These are phyloP conservation scores for Didymella exigua DNA, from an alignment of 2,329 filamentous ascomycete species.

Conservation along the genomic window DNA sequence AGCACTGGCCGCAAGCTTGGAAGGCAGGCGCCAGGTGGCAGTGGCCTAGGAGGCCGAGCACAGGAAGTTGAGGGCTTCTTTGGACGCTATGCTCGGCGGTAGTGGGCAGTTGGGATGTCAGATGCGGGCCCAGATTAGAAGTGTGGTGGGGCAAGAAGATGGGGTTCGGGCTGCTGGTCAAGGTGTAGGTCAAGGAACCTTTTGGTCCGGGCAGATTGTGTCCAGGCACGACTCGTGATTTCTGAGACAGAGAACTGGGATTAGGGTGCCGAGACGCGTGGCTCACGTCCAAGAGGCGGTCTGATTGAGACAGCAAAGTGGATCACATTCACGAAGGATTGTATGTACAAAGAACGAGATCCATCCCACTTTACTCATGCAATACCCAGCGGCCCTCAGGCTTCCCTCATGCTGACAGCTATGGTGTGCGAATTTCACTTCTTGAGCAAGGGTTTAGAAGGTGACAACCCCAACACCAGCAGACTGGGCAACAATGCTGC, in stretches of 20 bases:
- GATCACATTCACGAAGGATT: constrained; percentile 26
- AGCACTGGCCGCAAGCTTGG: background rate
- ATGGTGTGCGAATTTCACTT: background rate
- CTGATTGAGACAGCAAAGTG: constrained; percentile 1
- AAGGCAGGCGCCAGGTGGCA: background rate
- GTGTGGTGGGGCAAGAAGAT: too few relatives aligned
- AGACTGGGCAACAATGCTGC: constrained; percentile 36
- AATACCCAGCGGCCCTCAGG: background rate
- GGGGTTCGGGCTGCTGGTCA: too few relatives aligned
- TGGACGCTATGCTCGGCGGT: background rate
- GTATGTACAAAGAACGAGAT: constrained; percentile 27
- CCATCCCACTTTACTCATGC: constrained; percentile 1
- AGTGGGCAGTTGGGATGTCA: background rate
- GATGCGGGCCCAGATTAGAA: background rate
- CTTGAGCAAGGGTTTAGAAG: constrained; percentile 23
- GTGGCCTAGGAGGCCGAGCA: background rate
- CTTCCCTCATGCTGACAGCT: background rate
- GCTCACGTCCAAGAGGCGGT: background rate
- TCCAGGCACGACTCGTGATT: too few relatives aligned
- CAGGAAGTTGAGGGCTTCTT: background rate
- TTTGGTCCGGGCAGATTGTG: too few relatives aligned
- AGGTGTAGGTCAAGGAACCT: too few relatives aligned
- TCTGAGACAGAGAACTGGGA: too few relatives aligned
- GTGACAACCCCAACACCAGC: constrained; percentile 42
- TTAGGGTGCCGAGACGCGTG: too few relatives aligned